Percentiles rank a stretch among this genome's conserved stretches.
Conservation (phyloP, 768 basidiomycete species). For the Tulasnella sp. region DNA sequence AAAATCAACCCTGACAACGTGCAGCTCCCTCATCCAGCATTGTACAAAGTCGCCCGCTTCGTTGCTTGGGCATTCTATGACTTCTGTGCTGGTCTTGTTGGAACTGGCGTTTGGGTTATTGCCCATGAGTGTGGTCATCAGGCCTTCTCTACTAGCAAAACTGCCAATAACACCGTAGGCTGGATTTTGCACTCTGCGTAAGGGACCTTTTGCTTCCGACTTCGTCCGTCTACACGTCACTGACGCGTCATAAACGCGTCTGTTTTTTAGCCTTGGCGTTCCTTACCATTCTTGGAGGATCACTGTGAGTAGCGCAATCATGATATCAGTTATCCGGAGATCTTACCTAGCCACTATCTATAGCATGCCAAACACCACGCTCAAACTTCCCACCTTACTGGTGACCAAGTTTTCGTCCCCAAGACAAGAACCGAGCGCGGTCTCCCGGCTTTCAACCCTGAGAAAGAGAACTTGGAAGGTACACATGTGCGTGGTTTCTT, state of each 20-base stretch:
- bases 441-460: conserved; percentile 50
- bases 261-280: conserved; percentile 57
- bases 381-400: conserved; percentile 80
- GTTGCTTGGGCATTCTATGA: conserved; percentile 70
- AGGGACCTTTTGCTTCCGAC: conserved; percentile 23
- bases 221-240: neutral
- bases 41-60: conserved; percentile 50
- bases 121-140: conserved; percentile 96
- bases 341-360: neutral
- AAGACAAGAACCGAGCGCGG: conserved; percentile 64
- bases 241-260: neutral
- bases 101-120: conserved; percentile 87
- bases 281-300: conserved; percentile 97
- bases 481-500: too few species aligned
- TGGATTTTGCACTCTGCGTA: conserved; percentile 86
- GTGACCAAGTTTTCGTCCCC: conserved; percentile 94
- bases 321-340: neutral
- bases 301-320: conserved; percentile 28
- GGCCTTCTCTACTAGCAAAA: conserved; percentile 85
- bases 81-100: conserved; percentile 72
- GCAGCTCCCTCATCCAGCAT: conserved; percentile 24
- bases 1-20: conserved; percentile 22
- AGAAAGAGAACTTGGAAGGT: conserved; percentile 52
- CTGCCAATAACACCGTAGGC: conserved; percentile 82
- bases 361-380: conserved; percentile 90